Conservation (phyloP, 257 asterid genomes). For the Gentiana dahurica region DNA sequence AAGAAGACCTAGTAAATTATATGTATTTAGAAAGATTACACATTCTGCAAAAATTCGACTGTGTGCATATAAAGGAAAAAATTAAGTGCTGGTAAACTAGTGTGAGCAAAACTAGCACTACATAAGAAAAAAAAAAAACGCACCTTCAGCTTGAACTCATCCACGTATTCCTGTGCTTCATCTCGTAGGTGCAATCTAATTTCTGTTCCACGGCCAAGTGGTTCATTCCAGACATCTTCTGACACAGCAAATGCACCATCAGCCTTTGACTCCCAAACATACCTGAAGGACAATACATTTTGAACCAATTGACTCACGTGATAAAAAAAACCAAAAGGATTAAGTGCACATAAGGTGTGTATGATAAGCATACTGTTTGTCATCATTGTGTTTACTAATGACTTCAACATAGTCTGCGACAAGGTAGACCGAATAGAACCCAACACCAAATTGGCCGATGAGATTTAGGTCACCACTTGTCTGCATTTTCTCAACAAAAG, state of each 20-base stretch:
- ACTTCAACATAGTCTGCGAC: conserved; percentile 95
- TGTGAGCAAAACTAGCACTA: too few species aligned
- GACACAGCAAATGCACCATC: conserved; percentile 93
- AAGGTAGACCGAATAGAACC: conserved; percentile 91
- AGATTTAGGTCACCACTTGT: conserved; percentile 89
- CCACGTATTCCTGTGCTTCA: conserved; percentile 87
- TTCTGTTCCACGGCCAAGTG: conserved; percentile 95
- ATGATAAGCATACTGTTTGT: conserved; percentile 57
- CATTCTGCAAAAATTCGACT: too few species aligned
- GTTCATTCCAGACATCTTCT: conserved; percentile 82
- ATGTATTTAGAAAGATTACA: too few species aligned
- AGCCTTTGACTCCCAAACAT: conserved; percentile 95
- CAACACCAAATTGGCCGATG: conserved; percentile 97
- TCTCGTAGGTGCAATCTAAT: conserved; percentile 84
- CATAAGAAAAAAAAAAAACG: not conserved
- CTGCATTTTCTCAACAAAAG: conserved; percentile 97
- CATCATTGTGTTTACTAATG: conserved; percentile 86
- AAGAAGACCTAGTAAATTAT: too few species aligned
- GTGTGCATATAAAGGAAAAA: too few species aligned
- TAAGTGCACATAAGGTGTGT: not conserved
- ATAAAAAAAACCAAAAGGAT: not conserved
- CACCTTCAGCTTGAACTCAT: conserved; percentile 76
- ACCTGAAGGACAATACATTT: conserved; percentile 33
- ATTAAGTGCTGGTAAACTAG: too few species aligned
- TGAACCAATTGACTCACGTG: not conserved